Base-by-base conservation (phyloP, 805 yeast species). In the Clavispora asparagi region DNA sequence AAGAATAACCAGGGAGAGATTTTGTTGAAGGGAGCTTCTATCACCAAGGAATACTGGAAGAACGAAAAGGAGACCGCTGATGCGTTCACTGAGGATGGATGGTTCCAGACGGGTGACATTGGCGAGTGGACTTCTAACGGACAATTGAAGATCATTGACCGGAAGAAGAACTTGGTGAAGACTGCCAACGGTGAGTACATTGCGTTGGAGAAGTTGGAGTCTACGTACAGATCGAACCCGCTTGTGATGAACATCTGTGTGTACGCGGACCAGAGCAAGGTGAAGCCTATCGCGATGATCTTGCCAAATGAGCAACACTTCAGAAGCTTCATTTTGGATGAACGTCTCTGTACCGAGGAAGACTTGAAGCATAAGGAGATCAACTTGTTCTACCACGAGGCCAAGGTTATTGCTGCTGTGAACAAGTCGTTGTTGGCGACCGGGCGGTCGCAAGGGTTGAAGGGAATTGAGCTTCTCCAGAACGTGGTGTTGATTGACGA, bases 21-120 rank as follows among this genome's bases (percentile, higher is more conserved):
- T 51, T 81, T 83, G 68, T 77, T 94, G 58, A 71, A 73, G 54
- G 98, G 98, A 60, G 78, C 71, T 25, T 74, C 85, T 40, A 85
- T 94, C 41, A 74, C 83, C 31, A 70, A 77, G 27, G 90, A 87
- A 60, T 94, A 94, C 70, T 94, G 77, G 73, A 79, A 82, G 66
- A 91, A 92, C 66, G 83, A 80, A 48, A 74, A 81, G 62, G 98
- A 91, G 70, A 92, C 97, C 16, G 66, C 73, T 41, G 80, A 67
- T 16, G 87, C 95, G 1, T 82, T 86, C 59, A 81, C 89, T 11
- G 86, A 85, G 50, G 91, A 87, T 57, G 95, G 91, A 23, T 94
- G 97, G 97, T 94, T 94, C 75, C 78, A 74, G 63, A 94, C 98
- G 30, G 99, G 99, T 67, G 99, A 94, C 67, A 89, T 94, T 67